A percentile compares a stretch with the other conserved stretches of the same genome.
These are phyloP conservation scores for Saksenaea oblongispora DNA, from an alignment of 371 early-diverging fungal species.

Conservation along the genomic window DNA sequence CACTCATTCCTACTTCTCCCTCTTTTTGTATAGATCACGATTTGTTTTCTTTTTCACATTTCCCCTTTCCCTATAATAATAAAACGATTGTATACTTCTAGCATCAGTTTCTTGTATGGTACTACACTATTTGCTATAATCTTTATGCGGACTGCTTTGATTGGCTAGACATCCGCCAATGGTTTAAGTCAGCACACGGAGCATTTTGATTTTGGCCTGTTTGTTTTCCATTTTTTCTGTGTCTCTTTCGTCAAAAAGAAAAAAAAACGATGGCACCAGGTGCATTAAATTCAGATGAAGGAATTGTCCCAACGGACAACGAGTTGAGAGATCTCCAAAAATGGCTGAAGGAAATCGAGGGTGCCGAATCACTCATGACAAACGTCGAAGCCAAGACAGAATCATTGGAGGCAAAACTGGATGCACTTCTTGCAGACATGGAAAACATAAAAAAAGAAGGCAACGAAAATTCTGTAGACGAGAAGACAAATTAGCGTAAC, in stretches of 20 bases:
- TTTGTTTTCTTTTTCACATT: neutral
- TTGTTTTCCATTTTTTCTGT: neutral
- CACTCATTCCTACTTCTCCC: neutral
- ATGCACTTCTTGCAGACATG: conserved; percentile 38
- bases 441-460: neutral
- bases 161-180: neutral
- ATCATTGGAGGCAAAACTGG: conserved; percentile 37
- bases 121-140: too few species aligned
- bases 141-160: too few species aligned
- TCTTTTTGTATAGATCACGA: neutral
- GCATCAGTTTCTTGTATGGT: neutral
- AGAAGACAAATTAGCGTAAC: neutral
- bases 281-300: neutral
- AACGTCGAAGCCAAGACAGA: conserved; percentile 42
- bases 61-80: neutral
- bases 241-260: neutral
- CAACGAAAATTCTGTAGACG: neutral
- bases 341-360: conserved; percentile 46
- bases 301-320: neutral
- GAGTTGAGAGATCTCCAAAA: conserved; percentile 27
- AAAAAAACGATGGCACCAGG: neutral
- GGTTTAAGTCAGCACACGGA: neutral
- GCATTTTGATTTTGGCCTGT: neutral
- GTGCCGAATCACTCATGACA: conserved; percentile 42
- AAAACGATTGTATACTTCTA: neutral